Conservation (phyloP, 2,329 filamentous ascomycete genomes). For the Fusarium poae region DNA sequence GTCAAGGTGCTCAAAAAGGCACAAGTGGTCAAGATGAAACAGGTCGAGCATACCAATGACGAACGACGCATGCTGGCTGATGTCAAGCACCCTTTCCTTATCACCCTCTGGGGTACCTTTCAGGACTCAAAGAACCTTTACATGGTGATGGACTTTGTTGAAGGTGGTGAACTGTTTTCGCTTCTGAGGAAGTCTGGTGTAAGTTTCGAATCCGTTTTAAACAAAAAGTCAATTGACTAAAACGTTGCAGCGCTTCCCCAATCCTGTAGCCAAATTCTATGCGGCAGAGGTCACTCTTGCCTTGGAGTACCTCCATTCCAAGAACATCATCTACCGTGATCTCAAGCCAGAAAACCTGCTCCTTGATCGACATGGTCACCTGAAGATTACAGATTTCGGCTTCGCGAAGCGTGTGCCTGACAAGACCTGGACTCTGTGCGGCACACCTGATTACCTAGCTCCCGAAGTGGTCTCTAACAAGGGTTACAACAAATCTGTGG, state of each 20-base stretch:
- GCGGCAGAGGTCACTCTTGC: conserved; percentile 96
- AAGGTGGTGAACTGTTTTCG: conserved; percentile 97
- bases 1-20: conserved; percentile 99
- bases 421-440: conserved; percentile 99
- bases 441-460: conserved; percentile 96
- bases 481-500: conserved; percentile 99
- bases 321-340: conserved; percentile 98
- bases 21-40: conserved; percentile 99
- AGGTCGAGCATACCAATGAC: conserved; percentile 99
- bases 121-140: conserved; percentile 96
- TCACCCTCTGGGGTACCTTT: conserved; percentile 98
- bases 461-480: conserved; percentile 99
- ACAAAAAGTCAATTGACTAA: conserved; percentile 10
- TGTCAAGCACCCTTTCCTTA: conserved; percentile 97
- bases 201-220: conserved; percentile 52
- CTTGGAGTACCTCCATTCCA: conserved; percentile 92
- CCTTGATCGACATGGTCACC: conserved; percentile 90
- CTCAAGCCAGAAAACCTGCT: conserved; percentile 95
- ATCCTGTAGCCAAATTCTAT: conserved; percentile 99
- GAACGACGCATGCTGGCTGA: conserved; percentile 95
- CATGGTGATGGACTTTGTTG: conserved; percentile 99
- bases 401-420: conserved; percentile 98
- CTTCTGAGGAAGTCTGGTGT: conserved; percentile 92
- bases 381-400: conserved; percentile 98
- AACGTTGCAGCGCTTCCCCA: conserved; percentile 85